A percentile compares a stretch with the other conserved stretches of the same genome.
phyloP scores from a whole-genome alignment of 2,329 filamentous ascomycete genomes.

The Exophiala oligosperma region DNA sequence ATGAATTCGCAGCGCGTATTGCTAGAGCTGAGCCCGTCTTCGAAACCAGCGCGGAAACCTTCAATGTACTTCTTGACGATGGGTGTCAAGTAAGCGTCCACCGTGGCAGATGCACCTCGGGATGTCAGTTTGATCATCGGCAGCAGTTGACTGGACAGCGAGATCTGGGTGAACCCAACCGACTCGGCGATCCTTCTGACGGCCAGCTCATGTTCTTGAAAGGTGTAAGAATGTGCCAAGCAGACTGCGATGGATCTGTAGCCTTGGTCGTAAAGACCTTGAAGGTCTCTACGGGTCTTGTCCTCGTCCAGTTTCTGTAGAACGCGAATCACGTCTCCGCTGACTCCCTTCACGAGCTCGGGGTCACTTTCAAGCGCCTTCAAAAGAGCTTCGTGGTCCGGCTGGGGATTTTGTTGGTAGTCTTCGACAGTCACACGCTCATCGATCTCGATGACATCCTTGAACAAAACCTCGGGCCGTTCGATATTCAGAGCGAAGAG shows the following conservation, averaged over 20 bases:
- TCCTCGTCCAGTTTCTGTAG: conserved; percentile 43
- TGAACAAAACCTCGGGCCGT: conserved; percentile 83
- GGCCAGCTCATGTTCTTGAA: conserved; percentile 62
- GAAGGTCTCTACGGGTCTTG: conserved; percentile 57
- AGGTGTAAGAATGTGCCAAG: conserved; percentile 82
- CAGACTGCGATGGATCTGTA: conserved; percentile 17
- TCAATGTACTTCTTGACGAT: conserved; percentile 74
- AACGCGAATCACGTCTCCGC: conserved; percentile 7
- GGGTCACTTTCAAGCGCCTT: not conserved
- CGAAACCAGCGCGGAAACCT: conserved; percentile 63
- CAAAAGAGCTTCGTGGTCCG: not conserved
- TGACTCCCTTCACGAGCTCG: conserved; percentile 4
- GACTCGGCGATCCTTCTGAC: conserved; percentile 76
- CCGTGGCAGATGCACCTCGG: conserved; percentile 73
- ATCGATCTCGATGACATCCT: conserved; percentile 79
- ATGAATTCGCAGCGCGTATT: conserved; percentile 83
- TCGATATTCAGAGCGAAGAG: conserved; percentile 88
- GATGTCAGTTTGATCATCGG: conserved; percentile 45
- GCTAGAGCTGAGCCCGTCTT: conserved; percentile 72
- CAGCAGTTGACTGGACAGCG: conserved; percentile 76
- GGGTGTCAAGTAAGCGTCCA: conserved; percentile 69
- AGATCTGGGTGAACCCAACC: conserved; percentile 74
- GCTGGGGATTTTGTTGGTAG: conserved; percentile 18
- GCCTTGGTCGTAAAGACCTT: conserved; percentile 41
- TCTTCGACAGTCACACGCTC: conserved; percentile 65